Percentiles rank a stretch among this genome's conserved stretches.
Evolutionary conservation across 208 protist genomes (phyloP).

Genomic region (Trichomonas gallinae): DNA sequence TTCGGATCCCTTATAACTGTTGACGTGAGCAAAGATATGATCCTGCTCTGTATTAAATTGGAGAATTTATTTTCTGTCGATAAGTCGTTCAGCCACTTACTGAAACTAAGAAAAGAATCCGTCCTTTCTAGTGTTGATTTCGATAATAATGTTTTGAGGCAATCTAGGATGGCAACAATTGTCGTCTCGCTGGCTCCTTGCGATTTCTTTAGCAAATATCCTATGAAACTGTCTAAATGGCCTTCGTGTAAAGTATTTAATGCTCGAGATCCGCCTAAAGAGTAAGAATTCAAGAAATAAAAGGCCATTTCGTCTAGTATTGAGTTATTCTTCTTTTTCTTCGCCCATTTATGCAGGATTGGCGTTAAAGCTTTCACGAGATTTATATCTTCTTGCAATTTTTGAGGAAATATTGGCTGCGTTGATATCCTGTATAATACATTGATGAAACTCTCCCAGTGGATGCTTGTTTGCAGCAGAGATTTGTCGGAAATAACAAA

Average conservation of each 20-base stretch:
- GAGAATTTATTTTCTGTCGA: too few relatives aligned
- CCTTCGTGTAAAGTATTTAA: neutral
- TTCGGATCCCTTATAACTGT: neutral
- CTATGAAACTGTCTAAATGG: neutral
- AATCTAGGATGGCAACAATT: neutral
- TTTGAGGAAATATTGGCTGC: neutral
- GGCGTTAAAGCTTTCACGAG: neutral
- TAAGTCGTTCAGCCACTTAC: neutral
- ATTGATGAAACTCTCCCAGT: neutral
- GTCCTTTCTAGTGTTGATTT: neutral
- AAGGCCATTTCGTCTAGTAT: neutral
- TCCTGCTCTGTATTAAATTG: neutral
- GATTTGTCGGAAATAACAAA: neutral
- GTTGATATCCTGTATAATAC: neutral
- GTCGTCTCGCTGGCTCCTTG: neutral
- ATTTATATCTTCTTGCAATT: neutral
- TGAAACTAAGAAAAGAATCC: neutral
- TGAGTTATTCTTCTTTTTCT: neutral
- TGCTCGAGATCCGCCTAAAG: neutral
- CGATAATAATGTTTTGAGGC: neutral
- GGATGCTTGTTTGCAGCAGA: neutral
- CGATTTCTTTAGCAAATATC: neutral
- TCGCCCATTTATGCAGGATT: neutral
- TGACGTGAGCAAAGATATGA: neutral
- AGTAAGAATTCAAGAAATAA: neutral